Base-by-base conservation (phyloP, 352 stramenopile species). In the Phytophthora foliorum region DNA sequence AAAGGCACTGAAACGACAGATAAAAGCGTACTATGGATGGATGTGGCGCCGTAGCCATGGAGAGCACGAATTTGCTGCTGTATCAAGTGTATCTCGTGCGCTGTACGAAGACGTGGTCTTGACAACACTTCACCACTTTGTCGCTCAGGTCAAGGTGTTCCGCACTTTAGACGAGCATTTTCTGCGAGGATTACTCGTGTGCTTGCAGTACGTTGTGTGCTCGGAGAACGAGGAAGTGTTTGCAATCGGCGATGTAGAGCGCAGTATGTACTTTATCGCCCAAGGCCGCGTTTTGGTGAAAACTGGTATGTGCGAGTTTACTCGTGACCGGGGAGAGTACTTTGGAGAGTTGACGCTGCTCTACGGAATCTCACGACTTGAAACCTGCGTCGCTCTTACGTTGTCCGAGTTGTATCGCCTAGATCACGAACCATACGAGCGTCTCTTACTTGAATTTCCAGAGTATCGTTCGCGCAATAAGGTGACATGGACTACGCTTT, bases 201-300 rank as follows among this genome's bases (percentile, higher is more conserved):
- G 71, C 5, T 64, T 93, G n/a, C 75, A 89, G 51, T 90, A 87
- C 46, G 80, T 92, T 2, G 67, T 92, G 8, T 92, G 80, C 56
- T 80, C 74, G 11, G 82, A 89, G 49, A 70, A 78, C 13, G 85
- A 93, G 53, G 78, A 92, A 52, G 72, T 93, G 21, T 72, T 92
- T 44, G 78, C 86, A 50, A 67, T 63, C 17, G 86, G 88, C 3
- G 88, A 95, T 59, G 83, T 93, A 17, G 86, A 93, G 50, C 72
- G 83, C 6, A 88, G 72, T 57, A 94, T 95, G 88, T 95, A 95
- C 59, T 93, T 95, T 36, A 93, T 95, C 51, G 74, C 80, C 0
- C 63, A 79, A 4, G 88, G 88, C 0, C 84, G 82, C 7, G 55
- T 95, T 9, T 64, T 93, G 29, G 73, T 93, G 19, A 90, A 82